Evolutionary conservation across 1,139 yeast species (phyloP).

Genomic region (Geotrichum klebahnii): DNA sequence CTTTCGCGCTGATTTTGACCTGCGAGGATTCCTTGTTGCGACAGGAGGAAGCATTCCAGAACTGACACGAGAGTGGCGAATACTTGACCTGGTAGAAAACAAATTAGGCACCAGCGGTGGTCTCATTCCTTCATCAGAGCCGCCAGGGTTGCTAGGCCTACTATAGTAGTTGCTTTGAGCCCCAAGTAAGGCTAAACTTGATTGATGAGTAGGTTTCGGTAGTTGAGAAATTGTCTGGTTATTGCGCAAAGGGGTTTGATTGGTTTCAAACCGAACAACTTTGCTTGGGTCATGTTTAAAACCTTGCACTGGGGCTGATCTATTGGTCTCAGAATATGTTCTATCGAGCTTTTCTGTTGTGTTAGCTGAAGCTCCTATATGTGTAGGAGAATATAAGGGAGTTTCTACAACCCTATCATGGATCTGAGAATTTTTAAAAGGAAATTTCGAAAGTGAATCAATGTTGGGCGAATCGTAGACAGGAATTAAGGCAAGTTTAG

Average conservation of each 20-base stretch:
- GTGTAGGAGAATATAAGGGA: background rate
- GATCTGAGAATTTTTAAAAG: constrained; percentile 13
- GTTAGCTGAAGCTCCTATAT: constrained; percentile 4
- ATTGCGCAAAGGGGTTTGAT: background rate
- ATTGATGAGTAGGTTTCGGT: background rate
- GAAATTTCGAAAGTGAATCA: constrained; percentile 13
- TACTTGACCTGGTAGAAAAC: constrained; percentile 4
- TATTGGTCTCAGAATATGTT: background rate
- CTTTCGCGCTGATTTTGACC: no score
- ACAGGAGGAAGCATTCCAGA: constrained; percentile 16
- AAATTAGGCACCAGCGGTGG: constrained; percentile 3
- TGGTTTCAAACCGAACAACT: constrained; percentile 5
- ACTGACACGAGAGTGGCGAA: background rate
- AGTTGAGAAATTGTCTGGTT: background rate
- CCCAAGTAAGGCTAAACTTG: background rate
- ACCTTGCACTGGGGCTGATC: background rate
- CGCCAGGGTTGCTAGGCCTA: background rate
- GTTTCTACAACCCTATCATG: constrained; percentile 6
- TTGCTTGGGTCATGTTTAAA: background rate
- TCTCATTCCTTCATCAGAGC: background rate
- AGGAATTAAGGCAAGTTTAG: constrained; percentile 7
- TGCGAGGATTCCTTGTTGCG: constrained; percentile 7
- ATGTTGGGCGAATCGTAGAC: constrained; percentile 7
- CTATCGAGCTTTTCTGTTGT: background rate
- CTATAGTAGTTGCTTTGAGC: background rate